Percentiles rank a stretch among this genome's conserved stretches.
phyloP scores from a whole-genome alignment of 805 yeast species.

The Metahyphopichia silvanorum region DNA sequence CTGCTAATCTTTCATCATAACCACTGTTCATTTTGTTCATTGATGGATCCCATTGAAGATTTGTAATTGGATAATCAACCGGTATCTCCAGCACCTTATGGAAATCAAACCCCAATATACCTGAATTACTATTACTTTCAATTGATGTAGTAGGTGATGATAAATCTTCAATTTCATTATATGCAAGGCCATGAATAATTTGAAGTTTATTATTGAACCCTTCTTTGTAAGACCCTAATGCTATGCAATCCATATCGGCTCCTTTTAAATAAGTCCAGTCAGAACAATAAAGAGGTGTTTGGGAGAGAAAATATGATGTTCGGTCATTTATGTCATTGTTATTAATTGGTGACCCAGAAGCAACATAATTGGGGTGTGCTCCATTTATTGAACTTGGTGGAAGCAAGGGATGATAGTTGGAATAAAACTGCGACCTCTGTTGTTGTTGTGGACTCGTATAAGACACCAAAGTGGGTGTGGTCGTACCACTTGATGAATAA shows the following conservation, averaged over 20 bases:
- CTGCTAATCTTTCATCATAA: slow-evolving; percentile 49
- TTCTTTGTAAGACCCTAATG: slow-evolving; percentile 77
- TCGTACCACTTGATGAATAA: not conserved
- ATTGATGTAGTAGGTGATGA: slow-evolving; percentile 1
- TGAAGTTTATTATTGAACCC: slow-evolving; percentile 68
- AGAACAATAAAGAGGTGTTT: slow-evolving; percentile 30
- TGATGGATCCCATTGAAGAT: slow-evolving; percentile 71
- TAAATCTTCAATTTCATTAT: slow-evolving; percentile 5
- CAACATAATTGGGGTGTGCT: not conserved
- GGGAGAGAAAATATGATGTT: slow-evolving; percentile 22
- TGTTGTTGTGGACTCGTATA: slow-evolving; percentile 9
- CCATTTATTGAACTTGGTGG: slow-evolving; percentile 7
- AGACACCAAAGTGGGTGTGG: not conserved
- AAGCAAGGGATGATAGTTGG: slow-evolving; percentile 8
- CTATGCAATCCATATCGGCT: slow-evolving; percentile 46
- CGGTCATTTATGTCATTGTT: slow-evolving; percentile 9
- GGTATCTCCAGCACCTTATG: slow-evolving; percentile 47
- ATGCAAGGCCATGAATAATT: slow-evolving; percentile 34
- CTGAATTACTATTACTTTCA: not conserved
- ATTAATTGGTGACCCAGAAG: not conserved
- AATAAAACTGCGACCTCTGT: slow-evolving; percentile 6
- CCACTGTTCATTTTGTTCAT: slow-evolving; percentile 22
- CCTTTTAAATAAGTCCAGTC: slow-evolving; percentile 28
- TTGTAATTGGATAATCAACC: slow-evolving; percentile 68
- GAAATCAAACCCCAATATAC: slow-evolving; percentile 38